Conservation (phyloP, 345 rosid genomes). For the Triadica sebifera region DNA sequence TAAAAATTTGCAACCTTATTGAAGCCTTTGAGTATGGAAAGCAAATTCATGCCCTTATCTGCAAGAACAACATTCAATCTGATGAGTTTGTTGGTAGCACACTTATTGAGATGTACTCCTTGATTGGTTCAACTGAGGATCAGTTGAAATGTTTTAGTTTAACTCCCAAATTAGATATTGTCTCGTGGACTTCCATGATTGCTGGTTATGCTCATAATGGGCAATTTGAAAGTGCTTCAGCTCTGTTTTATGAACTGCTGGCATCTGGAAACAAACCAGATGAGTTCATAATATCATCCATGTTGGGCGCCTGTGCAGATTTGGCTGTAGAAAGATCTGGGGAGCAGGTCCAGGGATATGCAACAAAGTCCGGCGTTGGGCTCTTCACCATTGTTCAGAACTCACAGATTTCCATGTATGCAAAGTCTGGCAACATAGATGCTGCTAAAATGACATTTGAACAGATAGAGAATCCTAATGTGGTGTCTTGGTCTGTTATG, state of each 20-base stretch:
- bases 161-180: constrained; percentile 40
- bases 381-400: constrained; percentile 44
- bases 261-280: constrained; percentile 41
- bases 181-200: constrained; percentile 55
- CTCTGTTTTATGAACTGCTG: constrained; percentile 41
- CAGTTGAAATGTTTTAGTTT: constrained; percentile 44
- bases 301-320: constrained; percentile 56
- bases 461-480: constrained; percentile 41
- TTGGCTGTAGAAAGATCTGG: constrained; percentile 43
- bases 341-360: constrained; percentile 47
- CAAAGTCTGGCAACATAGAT: constrained; percentile 46
- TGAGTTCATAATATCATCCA: constrained; percentile 47
- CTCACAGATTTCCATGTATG: constrained; percentile 47
- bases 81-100: constrained; percentile 54
- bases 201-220: constrained; percentile 43
- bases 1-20: constrained; percentile 39
- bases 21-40: constrained; percentile 42
- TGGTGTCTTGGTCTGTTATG: constrained; percentile 54
- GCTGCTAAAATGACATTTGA: constrained; percentile 31
- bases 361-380: constrained; percentile 42
- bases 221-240: constrained; percentile 42
- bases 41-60: constrained; percentile 48
- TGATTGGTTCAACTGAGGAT: constrained; percentile 42
- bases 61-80: constrained; percentile 44
- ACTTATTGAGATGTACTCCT: constrained; percentile 48